A percentile compares a stretch with the other conserved stretches of the same genome.
Evolutionary conservation across 1,284 basidiomycete genomes (phyloP).

Genomic region (Exobasidium rhododendri): DNA sequence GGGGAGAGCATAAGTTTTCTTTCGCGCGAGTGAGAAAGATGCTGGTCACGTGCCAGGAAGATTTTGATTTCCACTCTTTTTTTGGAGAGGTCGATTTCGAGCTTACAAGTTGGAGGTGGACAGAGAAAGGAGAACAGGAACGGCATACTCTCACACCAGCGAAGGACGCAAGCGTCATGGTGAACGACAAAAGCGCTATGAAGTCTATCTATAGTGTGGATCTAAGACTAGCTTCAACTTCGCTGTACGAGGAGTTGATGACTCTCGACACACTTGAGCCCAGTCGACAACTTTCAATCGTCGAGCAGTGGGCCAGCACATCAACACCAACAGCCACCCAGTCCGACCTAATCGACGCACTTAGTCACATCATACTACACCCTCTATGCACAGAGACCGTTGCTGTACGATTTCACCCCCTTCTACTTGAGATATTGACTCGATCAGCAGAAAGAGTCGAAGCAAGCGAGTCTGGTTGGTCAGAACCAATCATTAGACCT

Average conservation of each 20-base stretch:
- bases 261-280: background rate
- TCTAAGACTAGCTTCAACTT: background rate
- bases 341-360: conserved; percentile 27
- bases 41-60: background rate
- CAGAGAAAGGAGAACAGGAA: too few relatives aligned
- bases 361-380: conserved; percentile 43
- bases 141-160: too few relatives aligned
- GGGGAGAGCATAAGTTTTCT: too few relatives aligned
- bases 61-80: background rate
- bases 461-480: conserved; percentile 4
- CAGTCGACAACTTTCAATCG: background rate
- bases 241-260: background rate
- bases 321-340: conserved; percentile 2
- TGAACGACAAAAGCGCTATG: background rate
- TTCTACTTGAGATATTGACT: conserved; percentile 47
- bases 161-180: background rate
- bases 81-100: too few relatives aligned
- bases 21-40: background rate
- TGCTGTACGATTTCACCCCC: conserved; percentile 42
- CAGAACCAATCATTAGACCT: background rate
- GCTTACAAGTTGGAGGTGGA: too few relatives aligned
- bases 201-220: background rate
- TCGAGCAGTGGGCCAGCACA: conserved; percentile 17
- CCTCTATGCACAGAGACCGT: conserved; percentile 38
- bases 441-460: conserved; percentile 29